Percentiles rank a stretch among this genome's conserved stretches.
Conservation (phyloP, 2,329 filamentous ascomycete genomes). For the Alternaria alternata region DNA sequence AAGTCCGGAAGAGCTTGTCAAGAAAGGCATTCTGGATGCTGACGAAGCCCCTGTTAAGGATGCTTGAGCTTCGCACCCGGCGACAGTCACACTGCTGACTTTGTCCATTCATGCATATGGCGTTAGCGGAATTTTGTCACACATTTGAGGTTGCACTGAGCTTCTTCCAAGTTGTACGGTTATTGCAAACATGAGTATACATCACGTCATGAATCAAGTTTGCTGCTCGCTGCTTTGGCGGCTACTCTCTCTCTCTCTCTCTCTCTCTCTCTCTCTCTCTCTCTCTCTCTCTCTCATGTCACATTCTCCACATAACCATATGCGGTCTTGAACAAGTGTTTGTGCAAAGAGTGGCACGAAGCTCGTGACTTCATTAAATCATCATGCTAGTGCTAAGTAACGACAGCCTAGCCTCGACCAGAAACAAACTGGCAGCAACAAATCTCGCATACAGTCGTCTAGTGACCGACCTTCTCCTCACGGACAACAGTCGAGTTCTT, state of each 20-base stretch:
- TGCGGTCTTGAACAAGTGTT: background rate
- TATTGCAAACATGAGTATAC: slow-evolving; percentile 8
- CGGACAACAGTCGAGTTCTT: slow-evolving; percentile 31
- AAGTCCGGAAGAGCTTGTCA: slow-evolving; percentile 76
- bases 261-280: too few species aligned
- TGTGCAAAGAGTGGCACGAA: slow-evolving; percentile 25
- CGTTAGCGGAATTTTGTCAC: slow-evolving; percentile 9
- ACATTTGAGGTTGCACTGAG: background rate
- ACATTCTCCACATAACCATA: background rate
- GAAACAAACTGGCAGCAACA: background rate
- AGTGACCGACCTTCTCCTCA: slow-evolving; percentile 39
- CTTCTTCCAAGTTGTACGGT: slow-evolving; percentile 10
- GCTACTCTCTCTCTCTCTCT: too few species aligned
- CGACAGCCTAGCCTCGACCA: background rate
- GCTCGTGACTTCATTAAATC: slow-evolving; percentile 24
- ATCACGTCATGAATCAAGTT: background rate
- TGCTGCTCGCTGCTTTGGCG: background rate
- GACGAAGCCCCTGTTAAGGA: slow-evolving; percentile 47
- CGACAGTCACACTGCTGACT: background rate
- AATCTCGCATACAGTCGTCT: background rate
- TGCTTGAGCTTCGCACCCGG: slow-evolving; percentile 11
- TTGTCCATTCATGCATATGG: slow-evolving; percentile 5
- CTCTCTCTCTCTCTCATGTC: background rate
- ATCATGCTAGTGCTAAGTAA: slow-evolving; percentile 6
- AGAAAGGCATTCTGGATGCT: slow-evolving; percentile 76